Evolutionary conservation across 108 stramenopile species (phyloP).

Genomic region (Pseudonitzschia delicatissima): DNA sequence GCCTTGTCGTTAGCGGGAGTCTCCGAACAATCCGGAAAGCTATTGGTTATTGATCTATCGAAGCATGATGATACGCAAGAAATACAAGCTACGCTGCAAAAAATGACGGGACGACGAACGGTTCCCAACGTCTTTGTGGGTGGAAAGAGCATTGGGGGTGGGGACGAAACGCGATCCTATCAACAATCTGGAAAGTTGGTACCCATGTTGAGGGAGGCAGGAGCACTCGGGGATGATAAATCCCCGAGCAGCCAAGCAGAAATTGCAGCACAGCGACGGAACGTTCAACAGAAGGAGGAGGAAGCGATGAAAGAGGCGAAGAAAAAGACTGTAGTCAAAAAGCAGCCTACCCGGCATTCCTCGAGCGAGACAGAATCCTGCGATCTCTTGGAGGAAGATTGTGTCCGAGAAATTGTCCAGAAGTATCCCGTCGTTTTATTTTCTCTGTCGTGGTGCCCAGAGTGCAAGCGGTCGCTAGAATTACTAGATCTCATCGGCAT

Average conservation of each 20-base stretch:
- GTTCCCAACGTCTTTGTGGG: slow-evolving; percentile 92
- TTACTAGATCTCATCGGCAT: slow-evolving; percentile 34
- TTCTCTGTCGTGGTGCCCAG: slow-evolving; percentile 72
- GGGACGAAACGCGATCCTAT: slow-evolving; percentile 61
- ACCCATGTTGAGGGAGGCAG: slow-evolving; percentile 17
- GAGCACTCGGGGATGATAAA: slow-evolving; percentile 3
- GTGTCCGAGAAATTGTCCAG: slow-evolving; percentile 48
- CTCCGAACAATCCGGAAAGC: slow-evolving; percentile 13
- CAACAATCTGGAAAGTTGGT: slow-evolving; percentile 24
- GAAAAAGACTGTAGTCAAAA: background rate
- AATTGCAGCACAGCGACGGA: background rate
- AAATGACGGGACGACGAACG: slow-evolving; percentile 81
- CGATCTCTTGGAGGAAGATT: slow-evolving; percentile 43
- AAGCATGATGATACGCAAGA: slow-evolving; percentile 29
- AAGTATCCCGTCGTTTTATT: slow-evolving; percentile 74
- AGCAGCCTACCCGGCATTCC: background rate
- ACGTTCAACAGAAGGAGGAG: background rate
- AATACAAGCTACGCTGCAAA: slow-evolving; percentile 57
- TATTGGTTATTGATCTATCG: slow-evolving; percentile 50
- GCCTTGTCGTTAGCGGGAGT: slow-evolving; percentile 44
- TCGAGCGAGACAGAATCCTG: slow-evolving; percentile 25
- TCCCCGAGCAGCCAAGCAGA: background rate
- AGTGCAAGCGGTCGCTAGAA: slow-evolving; percentile 47
- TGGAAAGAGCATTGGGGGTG: slow-evolving; percentile 79
- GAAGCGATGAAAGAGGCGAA: slow-evolving; percentile 3